Percentiles rank a stretch among this genome's conserved stretches.
Evolutionary conservation across 2,329 filamentous ascomycete genomes (phyloP).

Genomic region (Teratosphaeria nubilosa): DNA sequence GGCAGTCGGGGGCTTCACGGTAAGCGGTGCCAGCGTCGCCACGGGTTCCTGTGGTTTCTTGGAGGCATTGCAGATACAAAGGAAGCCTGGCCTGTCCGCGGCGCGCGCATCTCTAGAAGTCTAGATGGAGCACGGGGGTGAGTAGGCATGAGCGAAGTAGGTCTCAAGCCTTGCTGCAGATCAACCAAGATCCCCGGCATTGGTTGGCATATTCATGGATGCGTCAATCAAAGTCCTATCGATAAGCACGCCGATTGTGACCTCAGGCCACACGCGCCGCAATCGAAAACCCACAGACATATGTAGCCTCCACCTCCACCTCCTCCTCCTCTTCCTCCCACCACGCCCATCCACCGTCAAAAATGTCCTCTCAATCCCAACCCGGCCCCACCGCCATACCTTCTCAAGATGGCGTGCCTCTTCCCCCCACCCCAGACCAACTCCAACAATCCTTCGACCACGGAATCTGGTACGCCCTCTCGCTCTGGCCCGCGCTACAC

Average conservation of each 20-base stretch:
- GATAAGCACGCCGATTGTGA: not conserved
- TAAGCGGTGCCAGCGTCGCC: not conserved
- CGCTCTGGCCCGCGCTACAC: slow-evolving; percentile 79
- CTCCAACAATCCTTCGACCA: slow-evolving; percentile 54
- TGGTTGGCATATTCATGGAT: no score
- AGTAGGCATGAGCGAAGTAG: no score
- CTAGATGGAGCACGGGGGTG: no score
- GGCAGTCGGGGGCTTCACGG: not conserved
- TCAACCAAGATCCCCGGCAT: no score
- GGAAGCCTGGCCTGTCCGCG: no score
- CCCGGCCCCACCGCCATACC: slow-evolving; percentile 2
- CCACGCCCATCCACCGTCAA: not conserved
- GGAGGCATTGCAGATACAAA: no score
- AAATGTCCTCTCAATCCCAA: slow-evolving; percentile 4
- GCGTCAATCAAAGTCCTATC: not conserved
- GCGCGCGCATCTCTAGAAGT: no score
- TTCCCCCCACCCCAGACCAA: slow-evolving; percentile 14
- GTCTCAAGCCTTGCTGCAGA: no score
- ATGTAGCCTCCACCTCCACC: not conserved
- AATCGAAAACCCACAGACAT: not conserved
- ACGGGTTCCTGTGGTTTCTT: no score
- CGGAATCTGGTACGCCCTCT: slow-evolving; percentile 71
- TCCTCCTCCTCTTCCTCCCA: not conserved
- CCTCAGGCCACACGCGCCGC: not conserved
- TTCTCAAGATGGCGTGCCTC: slow-evolving; percentile 4